Evolutionary conservation across 2,329 filamentous ascomycete genomes (phyloP), one percentile per base, ranked within the genome.

Genomic region (Alternaria sp.): DNA sequence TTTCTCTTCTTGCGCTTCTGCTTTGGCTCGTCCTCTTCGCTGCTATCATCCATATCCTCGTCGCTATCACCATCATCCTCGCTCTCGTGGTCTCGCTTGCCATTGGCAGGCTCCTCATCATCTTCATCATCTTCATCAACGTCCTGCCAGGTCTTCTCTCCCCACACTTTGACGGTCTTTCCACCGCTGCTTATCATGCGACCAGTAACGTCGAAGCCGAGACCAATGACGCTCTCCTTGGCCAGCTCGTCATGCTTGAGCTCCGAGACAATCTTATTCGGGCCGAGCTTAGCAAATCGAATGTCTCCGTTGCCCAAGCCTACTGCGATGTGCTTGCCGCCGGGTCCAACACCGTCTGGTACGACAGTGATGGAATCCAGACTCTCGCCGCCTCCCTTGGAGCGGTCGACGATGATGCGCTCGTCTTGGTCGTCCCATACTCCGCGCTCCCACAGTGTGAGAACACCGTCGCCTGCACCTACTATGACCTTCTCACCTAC

Each of bases 391-490:
- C 88, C 90, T 20, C 84, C 86, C 9, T 83, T 80, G 22, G 80
- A 81, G 28, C 81, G 78, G 66, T 93, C 89, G 8, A 97, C 88
- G 49, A 91, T 88, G 70, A 97, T 91, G 53, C 93, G 87, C 80
- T 96, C 93, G 69, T 96, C 92, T 76, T 97, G 93, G 76, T 98
- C 94, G 73, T 96, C 94, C 94, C 95, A 98, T 1, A 91, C 88
- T 1, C 94, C 94, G 67, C 90, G 91, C 78, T 99, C 94, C 94
- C 95, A 99, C 7, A 98, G 81, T 5, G 94, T 97, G 64, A 98
- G 78, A 1, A 97, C 88, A 3, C 95, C 95, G 42, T 87, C 90
- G 18, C 88, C 89, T 26, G 92, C 92, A 36, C 92, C 90, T 0
- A 93, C 92, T 3, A 95, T 78, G 4, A 95, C 85, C 75, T 91